Percentiles rank a stretch among this genome's conserved stretches.
These are phyloP conservation scores for Penicillium pulvis DNA, from an alignment of 495 filamentous ascomycete genomes.

Conservation along the genomic window DNA sequence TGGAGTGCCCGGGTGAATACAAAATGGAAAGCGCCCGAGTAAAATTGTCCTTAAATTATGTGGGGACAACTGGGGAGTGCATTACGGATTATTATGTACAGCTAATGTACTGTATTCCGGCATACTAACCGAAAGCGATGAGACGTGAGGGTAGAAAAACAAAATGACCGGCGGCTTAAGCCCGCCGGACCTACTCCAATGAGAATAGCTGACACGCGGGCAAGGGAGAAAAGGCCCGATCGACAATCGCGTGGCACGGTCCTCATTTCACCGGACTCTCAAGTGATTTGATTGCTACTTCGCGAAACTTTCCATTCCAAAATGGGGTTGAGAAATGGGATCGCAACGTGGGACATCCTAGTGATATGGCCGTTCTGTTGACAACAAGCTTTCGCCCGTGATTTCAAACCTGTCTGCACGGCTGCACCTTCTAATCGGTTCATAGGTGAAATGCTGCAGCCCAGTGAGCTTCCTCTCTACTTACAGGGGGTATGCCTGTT, in stretches of 20 bases:
- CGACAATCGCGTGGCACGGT: constrained; percentile 1
- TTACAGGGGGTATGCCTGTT: constrained; percentile 29
- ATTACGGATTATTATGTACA: background rate
- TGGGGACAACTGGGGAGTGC: background rate
- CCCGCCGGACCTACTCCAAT: background rate
- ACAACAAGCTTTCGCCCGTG: constrained; percentile 27
- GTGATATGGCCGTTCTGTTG: constrained; percentile 10
- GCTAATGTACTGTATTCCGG: background rate
- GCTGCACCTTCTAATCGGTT: constrained; percentile 19
- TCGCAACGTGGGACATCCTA: constrained; percentile 3
- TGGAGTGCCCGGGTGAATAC: too few species aligned
- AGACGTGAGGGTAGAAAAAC: background rate
- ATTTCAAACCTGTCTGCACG: constrained; percentile 14
- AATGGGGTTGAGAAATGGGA: background rate
- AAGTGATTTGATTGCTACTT: background rate
- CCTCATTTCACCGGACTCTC: background rate
- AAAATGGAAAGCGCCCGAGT: background rate
- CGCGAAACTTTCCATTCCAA: constrained; percentile 3
- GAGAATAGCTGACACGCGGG: background rate
- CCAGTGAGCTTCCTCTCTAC: constrained; percentile 14
- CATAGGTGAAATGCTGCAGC: constrained; percentile 13
- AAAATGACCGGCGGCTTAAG: background rate
- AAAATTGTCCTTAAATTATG: background rate
- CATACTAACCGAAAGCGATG: background rate
- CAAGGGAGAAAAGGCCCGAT: background rate